These are phyloP conservation scores for Thermothelomyces thermophilus DNA, from an alignment of 2,329 filamentous ascomycete species.

Conservation along the genomic window DNA sequence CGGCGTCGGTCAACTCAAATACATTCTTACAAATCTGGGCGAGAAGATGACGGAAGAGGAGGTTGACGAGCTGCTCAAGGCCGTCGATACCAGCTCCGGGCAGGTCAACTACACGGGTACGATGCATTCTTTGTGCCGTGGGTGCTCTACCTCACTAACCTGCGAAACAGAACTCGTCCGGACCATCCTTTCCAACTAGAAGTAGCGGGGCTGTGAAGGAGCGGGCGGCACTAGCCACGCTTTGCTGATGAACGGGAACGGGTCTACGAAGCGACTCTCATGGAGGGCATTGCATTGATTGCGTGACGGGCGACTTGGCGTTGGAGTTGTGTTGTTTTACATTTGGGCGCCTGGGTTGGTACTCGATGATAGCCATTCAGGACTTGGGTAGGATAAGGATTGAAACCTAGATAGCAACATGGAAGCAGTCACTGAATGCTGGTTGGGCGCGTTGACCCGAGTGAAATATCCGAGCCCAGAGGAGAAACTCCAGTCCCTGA, in stretches of 20 bases:
- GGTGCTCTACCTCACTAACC: too few species aligned
- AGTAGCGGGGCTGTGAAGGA: neutral
- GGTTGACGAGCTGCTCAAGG: conserved; percentile 97
- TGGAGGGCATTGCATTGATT: conserved; percentile 21
- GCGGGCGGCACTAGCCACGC: neutral
- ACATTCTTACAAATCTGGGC: conserved; percentile 93
- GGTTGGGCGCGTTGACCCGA: neutral
- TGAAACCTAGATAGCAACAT: conserved; percentile 11
- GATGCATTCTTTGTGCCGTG: conserved; percentile 29
- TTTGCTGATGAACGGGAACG: conserved; percentile 14
- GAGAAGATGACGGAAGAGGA: conserved; percentile 99
- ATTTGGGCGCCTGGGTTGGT: conserved; percentile 20
- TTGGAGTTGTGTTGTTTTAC: conserved; percentile 25
- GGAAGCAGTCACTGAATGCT: conserved; percentile 1
- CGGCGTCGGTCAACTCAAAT: conserved; percentile 93
- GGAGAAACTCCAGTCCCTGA: too few species aligned
- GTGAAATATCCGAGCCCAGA: too few species aligned
- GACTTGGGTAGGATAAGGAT: conserved; percentile 8
- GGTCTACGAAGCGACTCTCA: conserved; percentile 6
- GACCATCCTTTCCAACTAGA: conserved; percentile 77
- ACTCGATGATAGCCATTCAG: conserved; percentile 15
- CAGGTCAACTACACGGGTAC: conserved; percentile 96
- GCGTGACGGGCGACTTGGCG: conserved; percentile 20
- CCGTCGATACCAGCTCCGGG: conserved; percentile 89
- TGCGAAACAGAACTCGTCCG: conserved; percentile 66